Evolutionary conservation across 352 stramenopile genomes (phyloP).

Genomic region (Globisporangium lucens): DNA sequence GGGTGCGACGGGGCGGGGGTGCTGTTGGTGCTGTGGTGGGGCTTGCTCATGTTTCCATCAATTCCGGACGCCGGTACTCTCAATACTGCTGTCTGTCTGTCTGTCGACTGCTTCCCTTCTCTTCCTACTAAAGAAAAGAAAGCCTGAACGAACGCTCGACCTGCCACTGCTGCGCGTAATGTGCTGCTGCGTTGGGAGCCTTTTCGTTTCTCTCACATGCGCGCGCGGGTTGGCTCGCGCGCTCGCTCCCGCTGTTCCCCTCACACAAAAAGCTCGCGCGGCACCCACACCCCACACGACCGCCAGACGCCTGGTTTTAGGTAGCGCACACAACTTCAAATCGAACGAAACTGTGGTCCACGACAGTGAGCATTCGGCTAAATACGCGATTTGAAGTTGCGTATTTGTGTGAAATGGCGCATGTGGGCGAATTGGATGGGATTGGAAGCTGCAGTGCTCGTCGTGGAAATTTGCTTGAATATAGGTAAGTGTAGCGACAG

Average conservation of each 20-base stretch:
- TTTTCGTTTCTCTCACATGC: conserved; percentile 12
- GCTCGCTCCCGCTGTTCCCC: neutral
- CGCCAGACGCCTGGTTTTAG: neutral
- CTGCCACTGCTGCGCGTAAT: conserved; percentile 6
- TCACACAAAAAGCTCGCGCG: neutral
- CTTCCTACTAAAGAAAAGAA: neutral
- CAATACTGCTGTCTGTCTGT: neutral
- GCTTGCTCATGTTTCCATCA: conserved; percentile 47
- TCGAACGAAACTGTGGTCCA: neutral
- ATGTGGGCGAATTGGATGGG: neutral
- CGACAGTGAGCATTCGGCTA: neutral
- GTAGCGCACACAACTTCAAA: neutral
- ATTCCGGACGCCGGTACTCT: conserved; percentile 13
- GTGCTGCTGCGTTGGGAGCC: conserved; percentile 9
- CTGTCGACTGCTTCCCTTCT: neutral
- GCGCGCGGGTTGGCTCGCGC: neutral
- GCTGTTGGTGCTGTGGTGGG: conserved; percentile 28
- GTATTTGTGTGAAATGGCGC: neutral
- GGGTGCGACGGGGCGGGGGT: conserved; percentile 15
- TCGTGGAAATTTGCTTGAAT: too few species aligned
- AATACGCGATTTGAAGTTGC: neutral
- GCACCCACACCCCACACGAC: neutral
- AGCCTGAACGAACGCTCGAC: conserved; percentile 11
- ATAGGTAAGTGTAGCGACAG: too few species aligned
- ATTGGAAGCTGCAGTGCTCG: too few species aligned